Percentiles rank a stretch among this genome's conserved stretches.
These are phyloP conservation scores for Aspergillus asperescens DNA, from an alignment of 495 filamentous ascomycete species.

Conservation along the genomic window DNA sequence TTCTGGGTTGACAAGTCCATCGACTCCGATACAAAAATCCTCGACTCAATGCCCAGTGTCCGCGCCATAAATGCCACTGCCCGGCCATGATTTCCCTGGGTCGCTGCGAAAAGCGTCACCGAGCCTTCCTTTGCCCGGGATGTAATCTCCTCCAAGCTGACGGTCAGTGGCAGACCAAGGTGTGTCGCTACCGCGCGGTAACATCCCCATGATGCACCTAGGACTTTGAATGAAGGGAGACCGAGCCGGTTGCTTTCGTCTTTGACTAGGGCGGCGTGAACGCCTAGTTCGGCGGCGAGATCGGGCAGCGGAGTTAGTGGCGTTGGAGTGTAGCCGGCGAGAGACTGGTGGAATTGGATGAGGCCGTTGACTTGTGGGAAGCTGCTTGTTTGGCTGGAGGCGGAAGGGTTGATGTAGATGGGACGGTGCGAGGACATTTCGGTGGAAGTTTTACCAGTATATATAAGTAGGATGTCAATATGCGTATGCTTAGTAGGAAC, in stretches of 20 bases:
- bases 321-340: conserved; percentile 47
- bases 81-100: conserved; percentile 69
- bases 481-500: too few species aligned
- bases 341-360: conserved; percentile 43
- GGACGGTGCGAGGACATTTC: conserved; percentile 14
- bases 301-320: conserved; percentile 46
- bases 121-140: conserved; percentile 24
- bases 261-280: conserved; percentile 53
- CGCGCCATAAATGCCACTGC: conserved; percentile 60
- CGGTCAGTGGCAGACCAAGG: conserved; percentile 34
- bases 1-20: conserved; percentile 49
- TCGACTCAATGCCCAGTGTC: conserved; percentile 45
- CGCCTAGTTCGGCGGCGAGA: conserved; percentile 50
- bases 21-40: conserved; percentile 52
- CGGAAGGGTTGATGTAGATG: conserved; percentile 31
- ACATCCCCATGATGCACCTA: conserved; percentile 69
- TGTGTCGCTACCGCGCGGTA: conserved; percentile 48
- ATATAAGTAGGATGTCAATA: neutral
- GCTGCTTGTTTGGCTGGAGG: conserved; percentile 17
- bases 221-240: conserved; percentile 70
- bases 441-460: neutral
- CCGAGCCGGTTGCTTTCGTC: conserved; percentile 55
- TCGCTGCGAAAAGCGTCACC: conserved; percentile 48
- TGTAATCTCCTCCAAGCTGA: conserved; percentile 36
- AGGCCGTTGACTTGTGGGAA: conserved; percentile 16